Percentiles rank a stretch among this genome's conserved stretches.
phyloP scores from a whole-genome alignment of 2,329 filamentous ascomycete genomes.

The Talaromyces albobiverticillius region DNA sequence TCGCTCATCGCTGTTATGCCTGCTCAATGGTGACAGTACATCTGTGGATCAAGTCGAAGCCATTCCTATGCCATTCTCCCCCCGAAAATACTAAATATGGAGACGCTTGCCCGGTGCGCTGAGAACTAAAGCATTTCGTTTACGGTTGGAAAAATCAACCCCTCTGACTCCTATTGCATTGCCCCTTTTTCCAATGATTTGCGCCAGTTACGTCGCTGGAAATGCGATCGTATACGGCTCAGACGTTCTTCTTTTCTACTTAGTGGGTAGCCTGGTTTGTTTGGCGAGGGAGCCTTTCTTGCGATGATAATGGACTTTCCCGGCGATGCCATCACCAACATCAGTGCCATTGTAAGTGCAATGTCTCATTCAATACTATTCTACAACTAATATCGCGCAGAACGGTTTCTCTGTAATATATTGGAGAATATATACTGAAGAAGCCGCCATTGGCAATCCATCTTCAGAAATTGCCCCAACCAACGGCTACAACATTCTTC shows the following conservation, averaged over 20 bases:
- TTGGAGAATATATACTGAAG: slow-evolving; percentile 43
- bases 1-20: neutral
- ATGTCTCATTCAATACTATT: neutral
- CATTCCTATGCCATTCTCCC: neutral
- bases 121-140: neutral
- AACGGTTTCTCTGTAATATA: slow-evolving; percentile 43
- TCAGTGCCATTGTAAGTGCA: slow-evolving; percentile 40
- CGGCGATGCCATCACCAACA: slow-evolving; percentile 40
- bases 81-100: slow-evolving; percentile 4
- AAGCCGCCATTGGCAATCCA: slow-evolving; percentile 26
- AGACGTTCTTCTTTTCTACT: slow-evolving; percentile 22
- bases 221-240: slow-evolving; percentile 31
- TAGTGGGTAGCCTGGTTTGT: slow-evolving; percentile 22
- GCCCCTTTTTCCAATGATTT: slow-evolving; percentile 9
- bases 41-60: neutral
- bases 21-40: neutral
- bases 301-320: slow-evolving; percentile 43
- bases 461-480: slow-evolving; percentile 29
- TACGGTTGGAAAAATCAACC: neutral
- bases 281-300: slow-evolving; percentile 17
- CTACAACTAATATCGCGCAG: slow-evolving; percentile 27
- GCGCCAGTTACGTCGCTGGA: slow-evolving; percentile 21
- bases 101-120: slow-evolving; percentile 6
- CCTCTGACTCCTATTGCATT: neutral
- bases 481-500: slow-evolving; percentile 37